Conservation (phyloP, 805 yeast species). For the Pichia manshurica region DNA sequence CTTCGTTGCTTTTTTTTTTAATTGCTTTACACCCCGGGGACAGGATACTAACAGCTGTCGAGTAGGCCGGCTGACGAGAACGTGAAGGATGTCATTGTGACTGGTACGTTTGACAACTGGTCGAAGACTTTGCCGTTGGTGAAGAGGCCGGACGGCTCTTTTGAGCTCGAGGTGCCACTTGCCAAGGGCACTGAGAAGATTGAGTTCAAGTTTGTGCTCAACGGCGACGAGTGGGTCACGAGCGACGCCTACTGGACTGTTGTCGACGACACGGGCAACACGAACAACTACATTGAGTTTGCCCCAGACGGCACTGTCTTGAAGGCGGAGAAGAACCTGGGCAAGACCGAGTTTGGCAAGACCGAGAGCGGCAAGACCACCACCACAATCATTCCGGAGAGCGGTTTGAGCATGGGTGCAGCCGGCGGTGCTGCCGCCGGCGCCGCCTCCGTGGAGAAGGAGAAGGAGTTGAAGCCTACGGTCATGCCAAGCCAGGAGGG, state of each 20-base stretch:
- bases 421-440: slow-evolving; percentile 1
- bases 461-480: slow-evolving; percentile 20
- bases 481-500: slow-evolving; percentile 44
- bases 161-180: slow-evolving; percentile 29
- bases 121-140: slow-evolving; percentile 41
- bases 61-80: slow-evolving; percentile 27
- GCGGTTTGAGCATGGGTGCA: slow-evolving; percentile 9
- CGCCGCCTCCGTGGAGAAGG: slow-evolving; percentile 4
- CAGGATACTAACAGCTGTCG: background rate
- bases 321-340: slow-evolving; percentile 27
- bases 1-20: too few relatives aligned
- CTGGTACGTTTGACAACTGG: slow-evolving; percentile 61
- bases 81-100: slow-evolving; percentile 40
- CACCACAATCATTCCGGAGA: slow-evolving; percentile 9
- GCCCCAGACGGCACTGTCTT: slow-evolving; percentile 33
- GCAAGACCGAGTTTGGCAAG: slow-evolving; percentile 36
- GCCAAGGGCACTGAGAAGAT: slow-evolving; percentile 22
- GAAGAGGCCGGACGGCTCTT: slow-evolving; percentile 36
- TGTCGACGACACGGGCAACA: slow-evolving; percentile 44
- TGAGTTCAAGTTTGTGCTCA: slow-evolving; percentile 53
- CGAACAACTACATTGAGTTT: slow-evolving; percentile 43
- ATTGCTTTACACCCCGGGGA: too few relatives aligned
- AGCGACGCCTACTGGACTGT: slow-evolving; percentile 36
- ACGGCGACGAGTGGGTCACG: slow-evolving; percentile 48
- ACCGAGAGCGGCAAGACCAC: slow-evolving; percentile 24